A percentile compares a stretch with the other conserved stretches of the same genome.
Evolutionary conservation across 2,329 filamentous ascomycete species (phyloP).

Genomic region (Amesomyces nigricolor): DNA sequence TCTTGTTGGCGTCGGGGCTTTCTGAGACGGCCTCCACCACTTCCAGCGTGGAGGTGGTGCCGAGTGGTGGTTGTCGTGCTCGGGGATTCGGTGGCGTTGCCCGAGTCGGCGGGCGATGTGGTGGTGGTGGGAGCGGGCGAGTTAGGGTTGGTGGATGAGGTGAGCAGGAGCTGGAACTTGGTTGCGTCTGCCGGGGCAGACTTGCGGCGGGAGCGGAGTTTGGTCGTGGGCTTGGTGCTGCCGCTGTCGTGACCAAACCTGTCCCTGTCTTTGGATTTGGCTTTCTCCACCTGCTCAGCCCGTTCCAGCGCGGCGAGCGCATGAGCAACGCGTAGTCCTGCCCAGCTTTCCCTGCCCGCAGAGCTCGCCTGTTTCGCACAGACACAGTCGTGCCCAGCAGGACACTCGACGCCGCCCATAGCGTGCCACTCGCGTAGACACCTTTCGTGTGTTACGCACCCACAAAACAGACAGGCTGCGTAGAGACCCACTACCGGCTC

Average conservation of each 20-base stretch:
- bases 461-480: conserved; percentile 56
- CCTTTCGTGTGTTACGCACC: conserved; percentile 54
- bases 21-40: no score
- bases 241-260: not conserved
- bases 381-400: conserved; percentile 59
- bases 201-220: conserved; percentile 21
- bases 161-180: conserved; percentile 18
- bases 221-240: not conserved
- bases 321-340: conserved; percentile 45
- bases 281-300: not conserved
- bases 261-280: not conserved
- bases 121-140: not conserved
- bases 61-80: not conserved
- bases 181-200: conserved; percentile 26
- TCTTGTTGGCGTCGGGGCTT: no score
- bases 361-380: conserved; percentile 52
- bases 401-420: conserved; percentile 51
- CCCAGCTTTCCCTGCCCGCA: conserved; percentile 57
- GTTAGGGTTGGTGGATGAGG: not conserved
- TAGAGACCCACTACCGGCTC: conserved; percentile 57
- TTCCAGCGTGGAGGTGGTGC: not conserved
- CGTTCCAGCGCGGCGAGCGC: conserved; percentile 21
- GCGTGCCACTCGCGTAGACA: conserved; percentile 57
- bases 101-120: not conserved
- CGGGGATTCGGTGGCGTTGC: not conserved